Percentiles rank a stretch among this genome's conserved stretches.
These are phyloP conservation scores for Pichia paraexigua DNA, from an alignment of 805 yeast species.

Conservation along the genomic window DNA sequence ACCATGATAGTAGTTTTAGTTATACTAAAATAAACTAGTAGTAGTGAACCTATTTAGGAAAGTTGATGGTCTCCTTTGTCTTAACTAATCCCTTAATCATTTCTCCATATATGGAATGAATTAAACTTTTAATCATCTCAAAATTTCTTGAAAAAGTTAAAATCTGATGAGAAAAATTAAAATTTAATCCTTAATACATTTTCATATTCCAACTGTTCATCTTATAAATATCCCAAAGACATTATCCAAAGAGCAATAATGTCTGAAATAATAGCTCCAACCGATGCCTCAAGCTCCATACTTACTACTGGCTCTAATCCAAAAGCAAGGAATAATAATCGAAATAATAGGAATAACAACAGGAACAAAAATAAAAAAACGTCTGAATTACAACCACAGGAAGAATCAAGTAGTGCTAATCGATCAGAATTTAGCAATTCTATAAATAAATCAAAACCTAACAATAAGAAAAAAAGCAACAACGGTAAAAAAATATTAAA, in stretches of 20 bases:
- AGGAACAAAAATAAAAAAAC: not conserved
- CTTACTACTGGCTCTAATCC: not conserved
- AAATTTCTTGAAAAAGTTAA: no score
- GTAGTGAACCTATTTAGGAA: no score
- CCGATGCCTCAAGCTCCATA: not conserved
- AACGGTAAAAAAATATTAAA: not conserved
- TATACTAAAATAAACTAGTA: no score
- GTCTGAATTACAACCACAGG: not conserved
- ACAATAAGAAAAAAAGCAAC: not conserved
- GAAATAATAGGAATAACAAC: slow-evolving; percentile 1
- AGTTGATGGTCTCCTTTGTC: no score
- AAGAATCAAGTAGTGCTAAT: not conserved
- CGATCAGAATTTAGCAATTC: not conserved
- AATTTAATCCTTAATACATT: not conserved
- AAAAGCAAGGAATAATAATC: not conserved
- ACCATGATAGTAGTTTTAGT: no score
- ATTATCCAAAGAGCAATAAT: not conserved
- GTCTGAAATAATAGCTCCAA: not conserved
- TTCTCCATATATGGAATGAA: no score
- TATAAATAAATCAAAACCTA: not conserved
- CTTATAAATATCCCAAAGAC: not conserved
- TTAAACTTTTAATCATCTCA: no score
- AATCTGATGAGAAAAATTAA: not conserved
- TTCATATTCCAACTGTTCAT: not conserved
- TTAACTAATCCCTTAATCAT: no score